Evolutionary conservation across 2,329 filamentous ascomycete genomes (phyloP), one percentile per base, ranked within the genome.

Genomic region (Coniochaeta ligniaria): DNA sequence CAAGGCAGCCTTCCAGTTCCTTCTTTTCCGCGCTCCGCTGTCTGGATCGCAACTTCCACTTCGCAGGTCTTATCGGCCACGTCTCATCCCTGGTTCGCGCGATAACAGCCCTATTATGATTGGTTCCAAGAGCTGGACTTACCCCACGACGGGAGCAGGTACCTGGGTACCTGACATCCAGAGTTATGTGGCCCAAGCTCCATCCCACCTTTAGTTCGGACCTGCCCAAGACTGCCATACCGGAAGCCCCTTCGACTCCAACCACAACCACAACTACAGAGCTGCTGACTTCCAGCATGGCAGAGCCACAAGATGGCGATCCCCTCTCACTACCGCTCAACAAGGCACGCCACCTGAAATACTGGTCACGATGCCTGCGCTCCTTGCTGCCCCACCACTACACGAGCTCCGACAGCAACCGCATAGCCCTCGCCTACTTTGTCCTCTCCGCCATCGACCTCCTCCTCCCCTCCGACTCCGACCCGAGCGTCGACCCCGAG

Each of bases 401-500:
- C 78, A 96, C 91, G 17, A 82, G 87, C 72, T 95, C 90, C 73
- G 95, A 99, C 77, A 92, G 92, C 66, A 94, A 89, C 69, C 92
- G 95, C 68, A 89, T 98, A 79, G 90, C 89, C 6, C 85, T 98
- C 60, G 92, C 87, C 66, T 96, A 89, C 78, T 96, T 99, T 79
- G 93, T 89, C 66, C 78, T 98, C 68, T 89, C 91, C 8, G 91
- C 92, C 1, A 81, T 96, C 57, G 92, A 96, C 70, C 77, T 98
- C 1, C 85, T 99, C 33, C 86, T 84, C 14, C 80, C 82, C 1
- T 60, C 67, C 14, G 60, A 66, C 78, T 85, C 88, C 61, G 72
- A 83, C n/a, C 75, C 78, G 6, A 28, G 16, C 17, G 6, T 41
- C 12, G 52, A 55, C 31, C 26, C 52, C 3, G 31, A 55, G 12